A percentile compares a stretch with the other conserved stretches of the same genome.
These are phyloP conservation scores for Linnemannia hyalina DNA, from an alignment of 192 early-diverging fungal genomes.

Conservation along the genomic window DNA sequence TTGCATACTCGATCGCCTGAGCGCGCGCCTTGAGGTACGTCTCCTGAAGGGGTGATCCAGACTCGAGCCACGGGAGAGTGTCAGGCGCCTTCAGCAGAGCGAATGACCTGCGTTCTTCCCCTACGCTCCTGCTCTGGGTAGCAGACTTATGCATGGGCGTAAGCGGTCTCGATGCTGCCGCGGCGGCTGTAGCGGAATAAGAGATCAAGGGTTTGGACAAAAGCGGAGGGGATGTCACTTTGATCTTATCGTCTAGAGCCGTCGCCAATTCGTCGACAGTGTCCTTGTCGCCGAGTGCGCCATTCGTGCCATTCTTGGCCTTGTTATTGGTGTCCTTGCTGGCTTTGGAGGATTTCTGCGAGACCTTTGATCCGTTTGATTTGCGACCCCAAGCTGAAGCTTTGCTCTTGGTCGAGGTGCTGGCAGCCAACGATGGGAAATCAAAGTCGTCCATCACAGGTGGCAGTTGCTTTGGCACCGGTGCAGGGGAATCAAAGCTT, in stretches of 20 bases:
- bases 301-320: background rate
- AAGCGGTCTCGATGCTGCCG: slow-evolving; percentile 55
- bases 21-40: slow-evolving; percentile 57
- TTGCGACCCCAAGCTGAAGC: slow-evolving; percentile 6
- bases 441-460: slow-evolving; percentile 51
- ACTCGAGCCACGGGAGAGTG: slow-evolving; percentile 64
- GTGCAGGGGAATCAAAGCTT: slow-evolving; percentile 2
- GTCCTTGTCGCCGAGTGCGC: background rate
- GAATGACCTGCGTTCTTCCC: slow-evolving; percentile 18
- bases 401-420: slow-evolving; percentile 20
- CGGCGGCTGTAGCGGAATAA: slow-evolving; percentile 46
- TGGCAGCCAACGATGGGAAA: slow-evolving; percentile 46
- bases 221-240: slow-evolving; percentile 25
- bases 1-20: slow-evolving; percentile 62
- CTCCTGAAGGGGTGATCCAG: slow-evolving; percentile 56
- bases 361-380: slow-evolving; percentile 10
- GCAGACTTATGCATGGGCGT: slow-evolving; percentile 21
- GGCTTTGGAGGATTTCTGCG: slow-evolving; percentile 10
- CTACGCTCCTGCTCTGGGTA: background rate
- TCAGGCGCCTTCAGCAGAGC: slow-evolving; percentile 21
- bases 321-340: background rate
- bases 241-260: slow-evolving; percentile 42
- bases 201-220: slow-evolving; percentile 20
- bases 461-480: slow-evolving; percentile 32
- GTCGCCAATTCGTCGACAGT: slow-evolving; percentile 20